These are phyloP conservation scores for Hyaloraphidium curvatum DNA, from an alignment of 192 early-diverging fungal species.

Conservation along the genomic window DNA sequence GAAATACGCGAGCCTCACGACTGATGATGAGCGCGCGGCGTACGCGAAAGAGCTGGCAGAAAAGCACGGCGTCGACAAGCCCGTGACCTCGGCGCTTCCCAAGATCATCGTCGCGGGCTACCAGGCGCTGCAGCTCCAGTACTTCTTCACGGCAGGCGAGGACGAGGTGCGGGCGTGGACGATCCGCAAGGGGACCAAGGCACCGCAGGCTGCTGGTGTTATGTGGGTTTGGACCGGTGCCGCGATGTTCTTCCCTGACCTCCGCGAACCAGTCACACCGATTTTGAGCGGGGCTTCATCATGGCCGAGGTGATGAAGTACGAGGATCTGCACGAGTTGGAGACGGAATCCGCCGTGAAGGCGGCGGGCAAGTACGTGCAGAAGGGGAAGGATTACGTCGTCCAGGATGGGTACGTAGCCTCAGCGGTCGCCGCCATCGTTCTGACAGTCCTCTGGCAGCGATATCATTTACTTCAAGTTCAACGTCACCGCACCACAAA, in stretches of 20 bases:
- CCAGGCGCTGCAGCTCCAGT: constrained; percentile 59
- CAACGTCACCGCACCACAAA: constrained; percentile 28
- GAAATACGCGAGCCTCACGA: constrained; percentile 24
- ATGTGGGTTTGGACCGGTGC: constrained; percentile 21
- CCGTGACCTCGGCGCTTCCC: constrained; percentile 41
- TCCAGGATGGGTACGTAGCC: constrained; percentile 90
- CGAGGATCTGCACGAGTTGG: constrained; percentile 64
- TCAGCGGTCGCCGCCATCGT: too few relatives aligned
- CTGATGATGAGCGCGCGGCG: constrained; percentile 31
- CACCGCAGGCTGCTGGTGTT: constrained; percentile 78
- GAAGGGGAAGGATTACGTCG: constrained; percentile 83
- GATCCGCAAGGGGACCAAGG: constrained; percentile 57
- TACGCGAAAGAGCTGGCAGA: constrained; percentile 44
- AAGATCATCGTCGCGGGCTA: constrained; percentile 91
- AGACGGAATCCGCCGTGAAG: constrained; percentile 80
- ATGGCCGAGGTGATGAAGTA: constrained; percentile 85
- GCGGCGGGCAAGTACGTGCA: constrained; percentile 70
- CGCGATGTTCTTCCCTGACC: not conserved
- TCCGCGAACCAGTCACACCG: constrained; percentile 35
- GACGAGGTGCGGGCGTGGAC: constrained; percentile 90
- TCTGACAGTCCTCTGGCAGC: not conserved
- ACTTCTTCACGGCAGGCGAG: constrained; percentile 87
- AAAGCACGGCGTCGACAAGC: constrained; percentile 21
- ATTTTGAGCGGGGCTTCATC: constrained; percentile 72
- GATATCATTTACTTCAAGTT: constrained; percentile 15